These are phyloP conservation scores for Sporothrix phasma DNA, from an alignment of 2,329 filamentous ascomycete species.

Conservation along the genomic window DNA sequence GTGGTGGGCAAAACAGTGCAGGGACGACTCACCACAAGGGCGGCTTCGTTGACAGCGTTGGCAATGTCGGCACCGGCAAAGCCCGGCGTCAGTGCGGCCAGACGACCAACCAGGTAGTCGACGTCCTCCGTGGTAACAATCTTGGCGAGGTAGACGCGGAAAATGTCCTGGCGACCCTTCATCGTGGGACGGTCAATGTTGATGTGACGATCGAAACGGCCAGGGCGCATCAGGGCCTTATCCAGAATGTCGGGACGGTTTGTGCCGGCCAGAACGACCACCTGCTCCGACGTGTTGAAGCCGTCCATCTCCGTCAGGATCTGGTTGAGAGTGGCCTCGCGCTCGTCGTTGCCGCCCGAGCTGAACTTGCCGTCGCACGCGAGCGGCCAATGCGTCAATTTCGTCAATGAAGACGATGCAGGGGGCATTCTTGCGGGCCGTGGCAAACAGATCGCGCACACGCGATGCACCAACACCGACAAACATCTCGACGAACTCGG, in stretches of 20 bases:
- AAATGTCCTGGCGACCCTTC: slow-evolving; percentile 93
- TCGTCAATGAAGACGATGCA: slow-evolving; percentile 99
- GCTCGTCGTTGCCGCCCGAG: slow-evolving; percentile 90
- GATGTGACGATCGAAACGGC: slow-evolving; percentile 95
- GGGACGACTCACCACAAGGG: slow-evolving; percentile 67
- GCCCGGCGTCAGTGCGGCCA: slow-evolving; percentile 86
- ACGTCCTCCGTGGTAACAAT: slow-evolving; percentile 88
- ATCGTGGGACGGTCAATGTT: slow-evolving; percentile 91
- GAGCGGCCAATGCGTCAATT: slow-evolving; percentile 93
- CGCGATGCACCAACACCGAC: slow-evolving; percentile 95
- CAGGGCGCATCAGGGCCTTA: slow-evolving; percentile 90
- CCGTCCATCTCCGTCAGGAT: slow-evolving; percentile 99
- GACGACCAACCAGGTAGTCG: slow-evolving; percentile 75
- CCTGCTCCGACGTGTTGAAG: slow-evolving; percentile 93
- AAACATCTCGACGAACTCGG: slow-evolving; percentile 99
- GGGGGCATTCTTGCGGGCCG: slow-evolving; percentile 87
- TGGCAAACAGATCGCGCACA: slow-evolving; percentile 89
- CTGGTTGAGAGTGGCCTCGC: slow-evolving; percentile 94
- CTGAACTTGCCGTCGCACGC: slow-evolving; percentile 61
- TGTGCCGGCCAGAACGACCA: slow-evolving; percentile 92
- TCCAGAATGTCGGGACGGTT: slow-evolving; percentile 93
- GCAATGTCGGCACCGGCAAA: slow-evolving; percentile 98
- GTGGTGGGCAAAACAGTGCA: not conserved
- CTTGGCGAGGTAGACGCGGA: slow-evolving; percentile 86
- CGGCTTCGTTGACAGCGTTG: slow-evolving; percentile 96